Evolutionary conservation across 805 yeast species (phyloP).

Genomic region (Sugiyamaella boreocaroliniensis): DNA sequence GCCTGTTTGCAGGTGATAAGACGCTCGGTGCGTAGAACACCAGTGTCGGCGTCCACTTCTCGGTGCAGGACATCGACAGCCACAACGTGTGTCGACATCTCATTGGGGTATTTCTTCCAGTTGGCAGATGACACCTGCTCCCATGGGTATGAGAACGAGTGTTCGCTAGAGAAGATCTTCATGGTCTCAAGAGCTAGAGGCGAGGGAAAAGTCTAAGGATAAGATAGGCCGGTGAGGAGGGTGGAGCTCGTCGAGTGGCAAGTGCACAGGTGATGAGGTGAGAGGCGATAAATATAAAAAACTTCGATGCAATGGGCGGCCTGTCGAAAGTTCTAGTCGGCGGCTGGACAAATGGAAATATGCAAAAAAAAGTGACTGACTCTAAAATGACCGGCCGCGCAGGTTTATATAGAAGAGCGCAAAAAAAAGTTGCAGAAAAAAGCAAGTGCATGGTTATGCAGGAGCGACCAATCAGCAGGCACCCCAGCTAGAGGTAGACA

Average conservation of each 20-base stretch:
- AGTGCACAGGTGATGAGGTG: too few relatives aligned
- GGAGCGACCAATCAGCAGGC: background rate
- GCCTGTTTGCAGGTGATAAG: slow-evolving; percentile 80
- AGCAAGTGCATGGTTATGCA: background rate
- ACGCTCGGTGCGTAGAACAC: slow-evolving; percentile 62
- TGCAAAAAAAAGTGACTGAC: background rate
- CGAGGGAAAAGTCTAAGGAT: too few relatives aligned
- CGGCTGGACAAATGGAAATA: background rate
- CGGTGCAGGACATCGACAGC: slow-evolving; percentile 85
- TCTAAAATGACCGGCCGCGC: background rate
- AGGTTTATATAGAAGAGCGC: background rate
- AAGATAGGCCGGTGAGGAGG: too few relatives aligned
- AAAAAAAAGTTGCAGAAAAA: background rate
- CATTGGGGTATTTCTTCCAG: slow-evolving; percentile 97
- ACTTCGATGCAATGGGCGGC: background rate
- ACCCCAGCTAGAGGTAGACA: too few relatives aligned
- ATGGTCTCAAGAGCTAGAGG: slow-evolving; percentile 32
- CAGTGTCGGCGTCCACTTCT: slow-evolving; percentile 49
- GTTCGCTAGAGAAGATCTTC: slow-evolving; percentile 72
- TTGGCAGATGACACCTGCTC: slow-evolving; percentile 92
- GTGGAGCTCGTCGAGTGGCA: too few relatives aligned
- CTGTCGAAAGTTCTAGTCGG: background rate
- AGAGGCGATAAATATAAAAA: too few relatives aligned
- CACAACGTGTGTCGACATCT: slow-evolving; percentile 82
- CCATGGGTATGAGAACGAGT: slow-evolving; percentile 80